Evolutionary conservation across 352 stramenopile species (phyloP).

Genomic region (Phytophthora crassamura): DNA sequence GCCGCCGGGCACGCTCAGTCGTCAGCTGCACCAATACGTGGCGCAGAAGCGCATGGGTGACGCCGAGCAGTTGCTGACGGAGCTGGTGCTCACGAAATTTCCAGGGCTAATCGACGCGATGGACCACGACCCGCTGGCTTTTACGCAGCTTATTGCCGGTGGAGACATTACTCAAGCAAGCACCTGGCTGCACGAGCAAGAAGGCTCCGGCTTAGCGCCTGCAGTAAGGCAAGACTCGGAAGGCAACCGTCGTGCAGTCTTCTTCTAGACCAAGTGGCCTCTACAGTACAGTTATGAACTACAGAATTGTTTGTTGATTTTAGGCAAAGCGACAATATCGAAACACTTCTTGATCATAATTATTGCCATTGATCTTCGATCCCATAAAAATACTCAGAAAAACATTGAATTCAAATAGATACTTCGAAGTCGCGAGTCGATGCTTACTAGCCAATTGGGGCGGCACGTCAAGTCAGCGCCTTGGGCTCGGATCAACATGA

Average conservation of each 20-base stretch:
- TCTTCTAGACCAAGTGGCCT: slow-evolving; percentile 28
- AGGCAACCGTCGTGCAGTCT: slow-evolving; percentile 32
- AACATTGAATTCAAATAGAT: too few species aligned
- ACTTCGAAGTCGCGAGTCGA: too few species aligned
- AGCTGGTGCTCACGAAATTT: slow-evolving; percentile 73
- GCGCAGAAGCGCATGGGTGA: slow-evolving; percentile 43
- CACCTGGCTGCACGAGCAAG: slow-evolving; percentile 34
- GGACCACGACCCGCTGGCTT: slow-evolving; percentile 79
- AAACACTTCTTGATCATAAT: too few species aligned
- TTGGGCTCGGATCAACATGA: too few species aligned
- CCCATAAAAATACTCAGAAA: too few species aligned
- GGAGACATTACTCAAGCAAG: slow-evolving; percentile 42
- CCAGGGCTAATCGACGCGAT: slow-evolving; percentile 77
- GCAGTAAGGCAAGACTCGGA: slow-evolving; percentile 29
- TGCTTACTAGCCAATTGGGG: too few species aligned
- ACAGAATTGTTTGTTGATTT: slow-evolving; percentile 26
- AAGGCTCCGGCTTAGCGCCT: slow-evolving; percentile 5
- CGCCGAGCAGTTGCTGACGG: slow-evolving; percentile 67
- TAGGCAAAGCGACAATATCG: slow-evolving; percentile 3
- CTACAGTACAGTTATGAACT: slow-evolving; percentile 11
- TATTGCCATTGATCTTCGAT: not conserved
- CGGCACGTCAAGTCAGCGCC: too few species aligned
- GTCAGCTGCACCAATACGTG: slow-evolving; percentile 48
- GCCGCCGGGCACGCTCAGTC: slow-evolving; percentile 34
- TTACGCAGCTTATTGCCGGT: slow-evolving; percentile 72